Percentiles rank a stretch among this genome's conserved stretches.
These are phyloP conservation scores for Comarum palustre DNA, from an alignment of 306 rosid genomes.

Conservation along the genomic window DNA sequence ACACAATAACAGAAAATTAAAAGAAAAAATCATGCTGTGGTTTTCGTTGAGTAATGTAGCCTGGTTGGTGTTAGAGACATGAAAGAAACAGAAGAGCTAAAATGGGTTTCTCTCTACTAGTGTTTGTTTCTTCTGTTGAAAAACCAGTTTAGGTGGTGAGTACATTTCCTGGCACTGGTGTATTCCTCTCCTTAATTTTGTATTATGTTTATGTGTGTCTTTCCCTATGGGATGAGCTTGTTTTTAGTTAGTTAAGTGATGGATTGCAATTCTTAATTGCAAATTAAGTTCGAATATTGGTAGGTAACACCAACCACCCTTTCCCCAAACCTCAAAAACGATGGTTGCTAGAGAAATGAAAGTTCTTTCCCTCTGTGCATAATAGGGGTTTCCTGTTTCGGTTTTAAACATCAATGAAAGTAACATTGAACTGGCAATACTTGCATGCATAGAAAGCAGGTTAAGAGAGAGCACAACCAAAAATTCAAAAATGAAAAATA, in stretches of 20 bases:
- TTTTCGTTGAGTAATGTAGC: constrained; percentile 36
- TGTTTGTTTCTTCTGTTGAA: constrained; percentile 33
- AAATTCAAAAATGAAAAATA: neutral
- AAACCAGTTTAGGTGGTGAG: constrained; percentile 44
- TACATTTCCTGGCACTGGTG: constrained; percentile 33
- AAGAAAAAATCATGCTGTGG: constrained; percentile 22
- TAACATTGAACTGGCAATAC: constrained; percentile 25
- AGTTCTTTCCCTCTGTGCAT: neutral
- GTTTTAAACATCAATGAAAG: constrained; percentile 26
- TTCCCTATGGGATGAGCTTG: constrained; percentile 28
- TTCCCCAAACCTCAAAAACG: constrained; percentile 13
- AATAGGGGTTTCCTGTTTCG: constrained; percentile 26
- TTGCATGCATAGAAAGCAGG: constrained; percentile 18
- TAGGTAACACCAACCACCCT: constrained; percentile 31
- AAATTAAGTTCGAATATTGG: constrained; percentile 30
- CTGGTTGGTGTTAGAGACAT: constrained; percentile 33
- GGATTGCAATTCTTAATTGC: constrained; percentile 16
- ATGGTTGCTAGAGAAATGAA: constrained; percentile 17
- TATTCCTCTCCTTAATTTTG: neutral
- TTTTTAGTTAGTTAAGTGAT: constrained; percentile 38
- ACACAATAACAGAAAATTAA: neutral
- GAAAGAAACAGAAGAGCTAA: constrained; percentile 59
- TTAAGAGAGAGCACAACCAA: neutral
- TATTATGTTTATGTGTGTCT: constrained; percentile 10
- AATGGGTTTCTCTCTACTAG: constrained; percentile 23